Evolutionary conservation across 768 basidiomycete genomes (phyloP), one percentile per base, ranked within the genome.

Genomic region (Lenzites betulinus): DNA sequence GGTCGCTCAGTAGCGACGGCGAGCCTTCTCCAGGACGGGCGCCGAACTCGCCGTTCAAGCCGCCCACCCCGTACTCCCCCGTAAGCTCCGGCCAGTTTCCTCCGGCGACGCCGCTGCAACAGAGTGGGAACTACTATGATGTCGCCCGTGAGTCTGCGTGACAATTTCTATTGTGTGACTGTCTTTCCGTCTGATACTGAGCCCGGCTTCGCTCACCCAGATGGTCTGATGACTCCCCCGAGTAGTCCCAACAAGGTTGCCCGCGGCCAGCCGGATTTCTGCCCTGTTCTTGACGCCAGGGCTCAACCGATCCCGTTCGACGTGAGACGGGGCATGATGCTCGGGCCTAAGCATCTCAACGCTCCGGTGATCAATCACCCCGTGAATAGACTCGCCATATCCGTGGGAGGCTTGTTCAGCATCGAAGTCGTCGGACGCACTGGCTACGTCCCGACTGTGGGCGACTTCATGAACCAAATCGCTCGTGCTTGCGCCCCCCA

Each of bases 171-270:
- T 58, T 59, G 57, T 60, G 50, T 54, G 41, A 49, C 62, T 23
- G 6, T 8, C 18, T n/a, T 23, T 43, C 26, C 51, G 38, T 46
- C 11, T 36, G 26, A 54, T 60, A 50, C 51, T 66, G 54, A 63
- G 26, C 15, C 30, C 22, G 25, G 28, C 41, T 28, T 25, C 18
- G 22, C 16, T 28, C 48, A 42, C 49, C 26, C 54, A 66, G 65
- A 66, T 46, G 65, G 65, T 28, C 62, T 66, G 26, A 59, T 66
- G 65, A 66, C 65, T 33, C 65, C 65, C 11, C 65, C 65, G 38
- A 47, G 48, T 12, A 66, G 61, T 28, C 65, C 65, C 13, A 55
- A 63, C 13, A 59, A 60, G 41, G 33, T 43, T 26, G 54, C 54
- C 36, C 58, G 62, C 42, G 26, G 42, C 26, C 41, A 35, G n/a